Base-by-base conservation (phyloP, 306 rosid species). In the Casuarina glauca region DNA sequence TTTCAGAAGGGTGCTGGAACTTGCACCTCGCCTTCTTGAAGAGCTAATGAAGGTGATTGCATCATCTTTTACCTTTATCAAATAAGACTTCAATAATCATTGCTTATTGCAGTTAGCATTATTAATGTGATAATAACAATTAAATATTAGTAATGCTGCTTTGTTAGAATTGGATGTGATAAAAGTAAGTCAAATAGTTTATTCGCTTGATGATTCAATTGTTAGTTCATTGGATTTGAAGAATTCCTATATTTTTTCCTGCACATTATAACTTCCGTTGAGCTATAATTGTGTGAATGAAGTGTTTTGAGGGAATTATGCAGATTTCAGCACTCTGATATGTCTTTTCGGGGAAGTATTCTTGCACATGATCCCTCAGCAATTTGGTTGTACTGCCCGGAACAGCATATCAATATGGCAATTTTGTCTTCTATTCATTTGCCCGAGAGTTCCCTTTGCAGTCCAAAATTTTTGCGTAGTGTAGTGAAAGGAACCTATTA, bases 1-100 rank as follows among this genome's bases (percentile, higher is more conserved):
- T 90, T 91, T 93, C 84, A 93, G 85, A 82, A 88, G 82, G 76
- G 93, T 93, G 76, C 84, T 96, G 81, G 99, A 96, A 79, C 90
- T 93, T 51, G 96, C 97, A 57, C 98, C 99, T 68, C 96, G 97
- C 60, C 96, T 96, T 70, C 98, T 96, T 82, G 99, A 96, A 89
- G 99, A 96, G 85, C 83, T 93, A 84, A 87, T 96, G 99, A 96
- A 93, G 99, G 99, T 93, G 83, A 81, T 61, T 42, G 32, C 57
- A 68, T 80, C 82, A 44, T 62, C 42, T 77, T 72, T 86, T 85
- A 35, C 75, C 62, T 53, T 58, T 39, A 70, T 49, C 70, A 38
- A 63, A 76, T 32, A 26, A 79, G 26, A 61, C 74, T 79, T 68
- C 41, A 19, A 9, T 43, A 58, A 74, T 41, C 20, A 64, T 49